A percentile compares a stretch with the other conserved stretches of the same genome.
Conservation (phyloP, 345 rosid genomes). For the Gossypium mustelinum region DNA sequence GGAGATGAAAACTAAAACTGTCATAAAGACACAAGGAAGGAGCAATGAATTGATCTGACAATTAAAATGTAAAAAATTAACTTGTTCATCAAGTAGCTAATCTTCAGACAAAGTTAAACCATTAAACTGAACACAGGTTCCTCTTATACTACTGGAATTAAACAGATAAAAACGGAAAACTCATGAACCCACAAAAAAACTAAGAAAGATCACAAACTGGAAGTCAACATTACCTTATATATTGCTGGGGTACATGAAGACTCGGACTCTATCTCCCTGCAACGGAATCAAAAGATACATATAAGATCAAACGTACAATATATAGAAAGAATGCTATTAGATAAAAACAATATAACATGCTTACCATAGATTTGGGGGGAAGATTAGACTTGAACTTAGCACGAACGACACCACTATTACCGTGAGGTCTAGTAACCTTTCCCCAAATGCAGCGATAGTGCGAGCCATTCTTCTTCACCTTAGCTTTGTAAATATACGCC, state of each 20-base stretch:
- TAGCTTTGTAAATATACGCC: not conserved
- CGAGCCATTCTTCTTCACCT: slow-evolving; percentile 1
- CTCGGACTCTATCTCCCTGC: slow-evolving; percentile 57
- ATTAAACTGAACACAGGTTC: not conserved
- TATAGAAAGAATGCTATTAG: not conserved
- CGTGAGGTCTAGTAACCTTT: slow-evolving; percentile 77
- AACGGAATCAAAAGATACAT: not conserved
- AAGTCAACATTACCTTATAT: not conserved
- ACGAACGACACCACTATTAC: slow-evolving; percentile 86
- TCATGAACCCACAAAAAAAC: not conserved
- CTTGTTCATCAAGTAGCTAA: not conserved
- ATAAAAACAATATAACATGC: not conserved
- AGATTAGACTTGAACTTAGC: slow-evolving; percentile 32
- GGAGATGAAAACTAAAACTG: not conserved
- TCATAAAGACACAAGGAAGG: not conserved
- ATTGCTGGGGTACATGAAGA: not conserved
- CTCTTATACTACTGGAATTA: not conserved
- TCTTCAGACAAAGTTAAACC: not conserved
- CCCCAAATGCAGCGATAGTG: slow-evolving; percentile 69
- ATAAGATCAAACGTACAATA: slow-evolving; percentile 12
- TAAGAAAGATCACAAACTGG: not conserved
- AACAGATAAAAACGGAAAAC: not conserved
- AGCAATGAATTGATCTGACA: not conserved
- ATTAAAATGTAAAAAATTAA: not conserved
- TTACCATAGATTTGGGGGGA: slow-evolving; percentile 79